Base-by-base conservation (phyloP, 495 filamentous ascomycete genomes). In the Lepraria neglecta region DNA sequence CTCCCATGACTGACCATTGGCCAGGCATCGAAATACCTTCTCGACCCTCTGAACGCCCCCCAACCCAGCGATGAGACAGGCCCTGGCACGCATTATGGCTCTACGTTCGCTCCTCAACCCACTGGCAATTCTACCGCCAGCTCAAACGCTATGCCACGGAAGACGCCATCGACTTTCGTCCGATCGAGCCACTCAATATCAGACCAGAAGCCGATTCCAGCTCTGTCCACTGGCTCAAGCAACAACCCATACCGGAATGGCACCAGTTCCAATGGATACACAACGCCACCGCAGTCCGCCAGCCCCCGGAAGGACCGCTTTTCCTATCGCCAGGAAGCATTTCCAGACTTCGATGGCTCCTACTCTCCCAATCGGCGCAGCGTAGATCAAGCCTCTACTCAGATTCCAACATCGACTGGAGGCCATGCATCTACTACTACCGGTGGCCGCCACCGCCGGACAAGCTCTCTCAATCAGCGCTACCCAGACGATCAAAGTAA, bases 401-500 rank as follows among this genome's bases (percentile, higher is more conserved):
- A 67, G 43, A 61, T 69, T 35, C 65, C 67, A 24, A 69, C 67
- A 11, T 69, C 67, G 21, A 69, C 67, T 17, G 63, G 58, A 11
- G 67, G 67, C 7, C 44, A 48, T 47, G 56, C 59, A 35, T 58
- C 61, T 11, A 64, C 63, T 19, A 50, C 55, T 33, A 56, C 46
- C 24, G 52, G 56, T 40, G 30, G 48, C 24, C 56, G 64, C 2
- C 55, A 31, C 7, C 63, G 67, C 46, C 75, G 71, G 31, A 69
- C 70, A 14, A 76, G 75, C 67, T 85, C 82, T n/a, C 74, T 87
- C 4, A 72, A 67, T 55, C 76, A 80, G 67, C 79, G 84, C 42
- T 86, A 73, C 64, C 78, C 83, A 1, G 82, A 80, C 56, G 85
- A 87, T 66, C 80, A 78, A 72, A 79, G 77, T n/a, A 76, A 83